Percentiles rank a stretch among this genome's conserved stretches.
Evolutionary conservation across 305 asterid genomes (phyloP).

Genomic region (Monarda citriodora): DNA sequence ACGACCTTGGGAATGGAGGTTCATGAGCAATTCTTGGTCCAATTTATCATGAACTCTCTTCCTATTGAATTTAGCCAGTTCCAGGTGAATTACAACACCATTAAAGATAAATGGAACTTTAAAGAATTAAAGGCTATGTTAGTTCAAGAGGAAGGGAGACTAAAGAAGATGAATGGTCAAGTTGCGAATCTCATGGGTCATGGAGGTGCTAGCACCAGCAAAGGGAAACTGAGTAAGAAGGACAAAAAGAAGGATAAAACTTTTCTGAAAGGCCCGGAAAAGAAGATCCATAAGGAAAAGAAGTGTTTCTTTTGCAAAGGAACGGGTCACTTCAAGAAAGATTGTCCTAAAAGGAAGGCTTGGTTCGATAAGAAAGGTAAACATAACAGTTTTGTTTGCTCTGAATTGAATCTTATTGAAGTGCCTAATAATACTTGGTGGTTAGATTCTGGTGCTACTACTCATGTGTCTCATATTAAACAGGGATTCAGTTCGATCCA

Average conservation of each 20-base stretch:
- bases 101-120: no score
- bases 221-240: neutral
- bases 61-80: no score
- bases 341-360: neutral
- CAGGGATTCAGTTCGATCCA: no score
- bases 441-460: no score
- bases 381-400: neutral
- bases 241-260: no score
- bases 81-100: no score
- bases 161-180: neutral
- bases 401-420: neutral
- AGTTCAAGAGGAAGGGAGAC: neutral
- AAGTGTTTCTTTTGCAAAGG: slow-evolving; percentile 2
- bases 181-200: neutral
- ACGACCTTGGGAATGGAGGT: neutral
- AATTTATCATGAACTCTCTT: neutral
- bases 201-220: neutral
- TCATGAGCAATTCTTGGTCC: neutral
- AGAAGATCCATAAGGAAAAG: no score
- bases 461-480: no score
- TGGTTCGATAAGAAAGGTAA: slow-evolving; percentile 14
- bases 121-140: no score
- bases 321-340: neutral
- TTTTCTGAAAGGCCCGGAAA: no score
- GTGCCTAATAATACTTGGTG: no score